Percentiles rank a stretch among this genome's conserved stretches.
Conservation (phyloP, 2,329 filamentous ascomycete genomes). For the Aaosphaeria pasadenensis region DNA sequence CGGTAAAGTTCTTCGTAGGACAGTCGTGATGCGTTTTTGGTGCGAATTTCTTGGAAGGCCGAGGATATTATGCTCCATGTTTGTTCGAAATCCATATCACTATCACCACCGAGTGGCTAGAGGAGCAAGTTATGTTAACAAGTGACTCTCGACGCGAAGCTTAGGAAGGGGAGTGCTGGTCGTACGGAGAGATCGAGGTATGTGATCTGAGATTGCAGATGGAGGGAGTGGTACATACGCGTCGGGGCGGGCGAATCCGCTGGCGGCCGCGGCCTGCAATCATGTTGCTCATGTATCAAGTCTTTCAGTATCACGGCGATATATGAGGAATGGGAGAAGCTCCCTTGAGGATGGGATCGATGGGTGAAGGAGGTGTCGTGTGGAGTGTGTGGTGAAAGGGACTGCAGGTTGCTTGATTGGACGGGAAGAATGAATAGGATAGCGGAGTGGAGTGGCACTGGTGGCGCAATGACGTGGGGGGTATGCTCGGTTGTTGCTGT, state of each 20-base stretch:
- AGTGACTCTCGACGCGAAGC: not conserved
- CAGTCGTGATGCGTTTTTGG: conserved; percentile 81
- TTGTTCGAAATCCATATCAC: conserved; percentile 73
- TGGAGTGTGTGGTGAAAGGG: too few relatives aligned
- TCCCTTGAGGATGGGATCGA: not conserved
- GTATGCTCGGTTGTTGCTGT: too few relatives aligned
- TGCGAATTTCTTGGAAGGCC: conserved; percentile 84
- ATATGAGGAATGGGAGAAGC: not conserved
- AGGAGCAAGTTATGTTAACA: conserved; percentile 8
- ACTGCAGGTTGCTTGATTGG: too few relatives aligned
- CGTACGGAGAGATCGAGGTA: too few relatives aligned
- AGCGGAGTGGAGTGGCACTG: too few relatives aligned
- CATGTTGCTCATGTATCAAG: conserved; percentile 35
- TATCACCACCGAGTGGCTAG: conserved; percentile 2
- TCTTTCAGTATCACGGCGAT: not conserved
- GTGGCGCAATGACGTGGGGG: too few relatives aligned
- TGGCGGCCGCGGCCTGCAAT: conserved; percentile 54
- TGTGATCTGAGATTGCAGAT: too few relatives aligned
- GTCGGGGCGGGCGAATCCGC: conserved; percentile 66
- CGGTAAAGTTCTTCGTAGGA: conserved; percentile 97
- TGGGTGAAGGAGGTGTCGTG: not conserved
- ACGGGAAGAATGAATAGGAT: too few relatives aligned
- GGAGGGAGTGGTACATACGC: conserved; percentile 51
- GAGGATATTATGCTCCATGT: conserved; percentile 76
- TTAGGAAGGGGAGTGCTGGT: too few relatives aligned